Evolutionary conservation across 495 filamentous ascomycete species (phyloP).

Genomic region (Pyrenopolyporus hunteri): DNA sequence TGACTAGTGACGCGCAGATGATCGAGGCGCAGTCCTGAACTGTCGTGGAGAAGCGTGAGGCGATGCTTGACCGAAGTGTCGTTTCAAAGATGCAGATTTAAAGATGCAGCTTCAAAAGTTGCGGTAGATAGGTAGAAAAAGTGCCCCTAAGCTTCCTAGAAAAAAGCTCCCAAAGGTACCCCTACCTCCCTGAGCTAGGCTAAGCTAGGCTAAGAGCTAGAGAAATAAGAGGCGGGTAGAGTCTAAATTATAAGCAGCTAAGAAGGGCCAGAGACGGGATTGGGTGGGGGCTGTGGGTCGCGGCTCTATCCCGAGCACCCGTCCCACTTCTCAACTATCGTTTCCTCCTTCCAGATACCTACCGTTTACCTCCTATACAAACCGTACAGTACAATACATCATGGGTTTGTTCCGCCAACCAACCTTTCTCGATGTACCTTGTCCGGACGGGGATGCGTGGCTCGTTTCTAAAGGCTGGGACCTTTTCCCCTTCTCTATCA

Average conservation of each 20-base stretch:
- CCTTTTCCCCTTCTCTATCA: background rate
- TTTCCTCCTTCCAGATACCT: background rate
- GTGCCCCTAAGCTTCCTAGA: no score
- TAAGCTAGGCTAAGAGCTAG: slow-evolving; percentile 17
- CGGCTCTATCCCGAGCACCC: slow-evolving; percentile 22
- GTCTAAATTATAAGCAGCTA: slow-evolving; percentile 10
- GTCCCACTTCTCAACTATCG: slow-evolving; percentile 8
- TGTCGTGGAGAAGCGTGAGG: slow-evolving; percentile 18
- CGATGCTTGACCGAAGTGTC: slow-evolving; percentile 29
- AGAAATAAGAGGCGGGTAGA: no score
- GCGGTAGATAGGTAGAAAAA: no score
- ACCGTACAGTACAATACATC: background rate
- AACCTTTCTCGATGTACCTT: background rate
- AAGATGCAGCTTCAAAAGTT: no score
- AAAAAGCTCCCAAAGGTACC: no score
- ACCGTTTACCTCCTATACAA: no score
- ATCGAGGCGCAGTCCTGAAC: slow-evolving; percentile 33
- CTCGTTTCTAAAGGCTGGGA: slow-evolving; percentile 17
- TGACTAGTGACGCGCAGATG: slow-evolving; percentile 26
- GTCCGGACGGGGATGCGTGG: slow-evolving; percentile 16
- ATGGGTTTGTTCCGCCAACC: no score
- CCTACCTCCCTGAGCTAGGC: no score
- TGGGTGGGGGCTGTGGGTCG: slow-evolving; percentile 19
- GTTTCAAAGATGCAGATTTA: slow-evolving; percentile 6
- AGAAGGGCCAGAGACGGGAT: slow-evolving; percentile 19